Percentiles rank a stretch among this genome's conserved stretches.
Evolutionary conservation across 108 stramenopile genomes (phyloP).

Genomic region (Cyclotella kingstonii): DNA sequence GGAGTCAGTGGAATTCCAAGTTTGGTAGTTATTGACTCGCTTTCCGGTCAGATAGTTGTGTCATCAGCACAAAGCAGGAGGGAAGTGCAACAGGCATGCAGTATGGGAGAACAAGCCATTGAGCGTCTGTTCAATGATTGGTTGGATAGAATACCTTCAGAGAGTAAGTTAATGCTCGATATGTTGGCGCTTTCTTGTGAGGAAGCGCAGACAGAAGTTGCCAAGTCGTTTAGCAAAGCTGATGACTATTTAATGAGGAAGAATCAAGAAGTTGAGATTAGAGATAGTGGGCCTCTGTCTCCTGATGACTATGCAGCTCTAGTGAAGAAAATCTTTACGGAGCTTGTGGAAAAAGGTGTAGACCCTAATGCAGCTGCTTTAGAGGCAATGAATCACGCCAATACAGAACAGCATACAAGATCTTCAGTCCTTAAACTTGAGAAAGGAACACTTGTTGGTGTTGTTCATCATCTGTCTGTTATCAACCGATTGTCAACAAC

Average conservation of each 20-base stretch:
- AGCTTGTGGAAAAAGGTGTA: slow-evolving; percentile 43
- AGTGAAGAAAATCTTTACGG: slow-evolving; percentile 50
- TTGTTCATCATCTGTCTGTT: not conserved
- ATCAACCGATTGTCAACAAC: not conserved
- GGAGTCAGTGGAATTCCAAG: slow-evolving; percentile 81
- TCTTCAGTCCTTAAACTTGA: slow-evolving; percentile 1
- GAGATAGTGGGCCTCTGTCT: not conserved
- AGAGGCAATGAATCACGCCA: slow-evolving; percentile 46
- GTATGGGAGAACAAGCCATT: slow-evolving; percentile 60
- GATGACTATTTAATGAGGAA: slow-evolving; percentile 25
- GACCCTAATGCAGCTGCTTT: slow-evolving; percentile 59
- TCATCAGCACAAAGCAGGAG: slow-evolving; percentile 48
- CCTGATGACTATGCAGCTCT: slow-evolving; percentile 39
- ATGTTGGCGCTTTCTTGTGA: slow-evolving; percentile 66
- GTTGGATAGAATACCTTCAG: slow-evolving; percentile 57
- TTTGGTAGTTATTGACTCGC: slow-evolving; percentile 68
- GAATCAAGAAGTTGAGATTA: not conserved
- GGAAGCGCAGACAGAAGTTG: slow-evolving; percentile 26
- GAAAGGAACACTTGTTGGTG: slow-evolving; percentile 17
- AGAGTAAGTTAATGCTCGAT: slow-evolving; percentile 61
- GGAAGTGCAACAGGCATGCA: slow-evolving; percentile 65
- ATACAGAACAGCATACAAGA: slow-evolving; percentile 9
- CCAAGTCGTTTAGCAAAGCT: not conserved
- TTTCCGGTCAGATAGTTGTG: slow-evolving; percentile 73
- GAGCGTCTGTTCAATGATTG: slow-evolving; percentile 57